Evolutionary conservation across 495 filamentous ascomycete genomes (phyloP), one percentile per base, ranked within the genome.

Genomic region (Penicillium roqueforti): DNA sequence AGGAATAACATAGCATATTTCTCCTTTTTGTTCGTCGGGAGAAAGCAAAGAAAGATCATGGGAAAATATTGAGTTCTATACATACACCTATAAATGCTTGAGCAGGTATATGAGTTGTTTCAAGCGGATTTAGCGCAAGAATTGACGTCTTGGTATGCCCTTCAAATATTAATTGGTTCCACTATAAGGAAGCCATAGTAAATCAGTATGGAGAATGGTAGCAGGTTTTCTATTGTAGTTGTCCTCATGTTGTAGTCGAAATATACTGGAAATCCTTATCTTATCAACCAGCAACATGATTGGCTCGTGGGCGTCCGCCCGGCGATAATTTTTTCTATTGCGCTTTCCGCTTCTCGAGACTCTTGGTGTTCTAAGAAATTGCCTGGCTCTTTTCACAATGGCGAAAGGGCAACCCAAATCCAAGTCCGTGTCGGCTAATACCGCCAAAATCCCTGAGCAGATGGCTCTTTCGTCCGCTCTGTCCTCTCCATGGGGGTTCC

Each of bases 401-500:
- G 56, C 54, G 37, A 62, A 52, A 56, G 19, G 39, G 22, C 54
- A 60, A 38, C 31, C 34, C 18, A 49, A 49, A 23, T 36, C 46
- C 3, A 37, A 34, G 46, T 20, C 38, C 4, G 49, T n/a, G 1
- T 28, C 42, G 53, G 49, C 9, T 26, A 9, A 45, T 32, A 42
- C 44, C 47, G 16, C 32, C 31, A 7, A 48, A 44, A 26, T 28
- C 22, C 28, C n/a, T 25, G 9, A 51, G 16, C 23, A 43, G 48
- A 54, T 49, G 37, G 14, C 60, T 31, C 59, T 72, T 13, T 57
- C 65, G n/a, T 55, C 61, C 8, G 59, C 58, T 2, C 47, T 76
- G 18, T 56, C 61, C 45, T 52, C 67, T 2, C 72, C 72, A 9
- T 76, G 72, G 72, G 47, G 65, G 40, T 95, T 96, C 62, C 75